Evolutionary conservation across 306 rosid species (phyloP).

Genomic region (Ormosia semicastrata): DNA sequence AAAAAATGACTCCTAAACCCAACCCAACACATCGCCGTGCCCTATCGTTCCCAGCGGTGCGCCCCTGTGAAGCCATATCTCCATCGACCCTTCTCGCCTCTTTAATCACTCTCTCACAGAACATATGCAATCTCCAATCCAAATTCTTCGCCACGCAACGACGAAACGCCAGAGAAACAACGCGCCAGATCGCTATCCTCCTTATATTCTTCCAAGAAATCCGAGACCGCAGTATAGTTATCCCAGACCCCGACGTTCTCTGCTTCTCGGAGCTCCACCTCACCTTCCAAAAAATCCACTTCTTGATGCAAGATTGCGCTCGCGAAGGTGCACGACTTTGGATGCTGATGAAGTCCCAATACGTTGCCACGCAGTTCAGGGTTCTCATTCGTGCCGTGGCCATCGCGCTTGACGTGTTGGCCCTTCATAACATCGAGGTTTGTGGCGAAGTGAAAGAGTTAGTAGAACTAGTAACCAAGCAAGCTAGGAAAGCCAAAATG

Average conservation of each 20-base stretch:
- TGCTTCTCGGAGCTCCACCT: constrained; percentile 72
- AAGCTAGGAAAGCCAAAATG: constrained; percentile 50
- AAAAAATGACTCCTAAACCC: constrained; percentile 32
- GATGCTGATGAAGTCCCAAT: constrained; percentile 53
- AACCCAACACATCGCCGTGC: constrained; percentile 52
- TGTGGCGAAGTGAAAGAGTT: constrained; percentile 66
- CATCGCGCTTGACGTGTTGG: constrained; percentile 66
- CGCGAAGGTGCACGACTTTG: constrained; percentile 46
- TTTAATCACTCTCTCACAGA: constrained; percentile 42
- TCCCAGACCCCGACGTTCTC: constrained; percentile 39
- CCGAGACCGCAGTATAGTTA: background rate
- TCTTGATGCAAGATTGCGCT: constrained; percentile 61
- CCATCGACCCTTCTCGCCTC: constrained; percentile 55
- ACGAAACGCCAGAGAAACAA: constrained; percentile 59
- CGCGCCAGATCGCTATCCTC: constrained; percentile 51
- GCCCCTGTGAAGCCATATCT: constrained; percentile 58
- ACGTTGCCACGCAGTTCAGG: constrained; percentile 48
- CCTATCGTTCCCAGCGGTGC: constrained; percentile 74
- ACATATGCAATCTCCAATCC: constrained; percentile 45
- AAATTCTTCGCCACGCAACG: constrained; percentile 48
- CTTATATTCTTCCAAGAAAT: constrained; percentile 65
- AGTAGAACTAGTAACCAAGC: constrained; percentile 53
- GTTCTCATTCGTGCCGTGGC: constrained; percentile 43
- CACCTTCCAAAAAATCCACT: constrained; percentile 57
- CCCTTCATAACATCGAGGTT: constrained; percentile 35